Percentiles rank a stretch among this genome's conserved stretches.
These are phyloP conservation scores for Talaromyces stipitatus DNA, from an alignment of 495 filamentous ascomycete genomes.

Conservation along the genomic window DNA sequence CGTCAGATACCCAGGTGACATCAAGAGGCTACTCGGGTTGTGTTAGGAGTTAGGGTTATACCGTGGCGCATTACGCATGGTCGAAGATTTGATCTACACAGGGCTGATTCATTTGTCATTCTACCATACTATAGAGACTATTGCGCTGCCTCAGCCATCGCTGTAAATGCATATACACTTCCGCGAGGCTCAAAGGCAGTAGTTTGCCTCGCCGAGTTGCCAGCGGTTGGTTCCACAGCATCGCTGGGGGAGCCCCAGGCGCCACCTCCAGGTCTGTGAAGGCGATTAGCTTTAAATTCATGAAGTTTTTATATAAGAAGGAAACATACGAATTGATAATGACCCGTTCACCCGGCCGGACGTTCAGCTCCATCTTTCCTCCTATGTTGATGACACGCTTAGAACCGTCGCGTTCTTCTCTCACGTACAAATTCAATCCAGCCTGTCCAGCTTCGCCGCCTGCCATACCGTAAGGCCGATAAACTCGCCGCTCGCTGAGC, in stretches of 20 bases:
- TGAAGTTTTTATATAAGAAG: background rate
- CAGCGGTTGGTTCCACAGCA: background rate
- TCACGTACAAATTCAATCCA: conserved; percentile 15
- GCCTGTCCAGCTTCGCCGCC: conserved; percentile 62
- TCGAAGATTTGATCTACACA: background rate
- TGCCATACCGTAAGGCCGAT: conserved; percentile 78
- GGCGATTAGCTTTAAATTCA: conserved; percentile 4
- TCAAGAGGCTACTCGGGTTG: background rate
- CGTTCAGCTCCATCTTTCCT: conserved; percentile 18
- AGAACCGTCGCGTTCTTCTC: conserved; percentile 13
- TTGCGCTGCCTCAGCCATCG: conserved; percentile 9
- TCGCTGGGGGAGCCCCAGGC: conserved; percentile 12
- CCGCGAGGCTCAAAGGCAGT: conserved; percentile 12
- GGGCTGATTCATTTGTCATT: background rate
- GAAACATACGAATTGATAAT: conserved; percentile 15
- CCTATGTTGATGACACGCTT: conserved; percentile 17
- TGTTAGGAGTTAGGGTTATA: background rate
- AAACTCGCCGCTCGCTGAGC: conserved; percentile 81
- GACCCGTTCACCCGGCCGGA: conserved; percentile 14
- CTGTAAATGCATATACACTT: conserved; percentile 13
- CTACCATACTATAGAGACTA: background rate
- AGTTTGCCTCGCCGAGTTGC: background rate
- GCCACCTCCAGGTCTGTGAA: conserved; percentile 16
- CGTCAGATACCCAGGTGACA: background rate
- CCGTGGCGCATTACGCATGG: background rate